These are phyloP conservation scores for Schwanniomyces sp. DNA, from an alignment of 805 yeast genomes.

Conservation along the genomic window DNA sequence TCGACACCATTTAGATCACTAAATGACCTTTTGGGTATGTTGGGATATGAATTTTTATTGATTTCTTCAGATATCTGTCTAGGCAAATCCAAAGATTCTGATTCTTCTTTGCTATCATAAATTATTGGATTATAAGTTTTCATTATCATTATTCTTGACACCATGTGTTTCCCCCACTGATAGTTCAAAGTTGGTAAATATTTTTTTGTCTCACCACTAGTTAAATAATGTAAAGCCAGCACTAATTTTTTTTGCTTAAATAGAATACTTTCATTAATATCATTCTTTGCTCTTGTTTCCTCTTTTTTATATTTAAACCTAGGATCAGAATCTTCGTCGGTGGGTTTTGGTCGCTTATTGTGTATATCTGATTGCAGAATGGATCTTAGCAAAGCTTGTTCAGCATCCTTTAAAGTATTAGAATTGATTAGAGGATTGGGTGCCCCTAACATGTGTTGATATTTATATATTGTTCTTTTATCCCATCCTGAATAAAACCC, in stretches of 20 bases:
- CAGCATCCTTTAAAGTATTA: constrained; percentile 3
- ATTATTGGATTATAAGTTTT: constrained; percentile 27
- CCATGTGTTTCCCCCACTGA: constrained; percentile 28
- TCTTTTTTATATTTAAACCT: constrained; percentile 3
- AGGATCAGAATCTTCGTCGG: constrained; percentile 8
- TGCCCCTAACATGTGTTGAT: constrained; percentile 6
- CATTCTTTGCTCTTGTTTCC: neutral
- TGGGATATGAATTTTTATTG: neutral
- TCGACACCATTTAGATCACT: neutral
- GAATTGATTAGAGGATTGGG: constrained; percentile 2
- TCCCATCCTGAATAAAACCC: constrained; percentile 82
- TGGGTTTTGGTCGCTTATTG: constrained; percentile 2
- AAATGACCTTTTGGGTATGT: neutral
- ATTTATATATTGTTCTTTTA: constrained; percentile 27
- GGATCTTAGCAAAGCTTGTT: constrained; percentile 6
- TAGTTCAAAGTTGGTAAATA: constrained; percentile 34
- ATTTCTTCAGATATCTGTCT: neutral
- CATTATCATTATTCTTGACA: constrained; percentile 23
- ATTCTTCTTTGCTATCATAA: constrained; percentile 3
- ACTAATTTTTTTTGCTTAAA: constrained; percentile 7
- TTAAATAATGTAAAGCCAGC: constrained; percentile 7
- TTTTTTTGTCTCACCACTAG: constrained; percentile 12
- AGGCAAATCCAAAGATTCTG: no score
- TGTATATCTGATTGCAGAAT: neutral
- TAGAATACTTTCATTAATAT: neutral